A percentile compares a stretch with the other conserved stretches of the same genome.
Conservation (phyloP, 2,329 filamentous ascomycete species). For the Hypoxylon sp. region DNA sequence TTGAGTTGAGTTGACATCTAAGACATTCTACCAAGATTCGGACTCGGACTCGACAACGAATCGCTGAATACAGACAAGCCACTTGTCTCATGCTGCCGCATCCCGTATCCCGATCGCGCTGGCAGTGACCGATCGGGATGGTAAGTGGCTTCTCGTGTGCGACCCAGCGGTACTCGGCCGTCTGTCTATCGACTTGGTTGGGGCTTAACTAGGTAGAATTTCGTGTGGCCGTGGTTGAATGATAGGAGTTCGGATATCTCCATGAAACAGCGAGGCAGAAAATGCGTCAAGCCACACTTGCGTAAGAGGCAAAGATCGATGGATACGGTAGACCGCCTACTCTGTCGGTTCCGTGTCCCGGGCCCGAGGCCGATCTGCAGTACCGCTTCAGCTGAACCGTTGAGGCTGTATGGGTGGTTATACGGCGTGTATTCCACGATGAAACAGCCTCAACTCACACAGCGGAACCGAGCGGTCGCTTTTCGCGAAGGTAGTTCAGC, state of each 20-base stretch:
- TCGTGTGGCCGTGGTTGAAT: neutral
- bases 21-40: neutral
- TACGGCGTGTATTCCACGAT: neutral
- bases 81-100: slow-evolving; percentile 4
- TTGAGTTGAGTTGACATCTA: neutral
- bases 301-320: neutral
- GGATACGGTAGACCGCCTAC: neutral
- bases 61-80: neutral
- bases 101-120: neutral
- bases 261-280: neutral
- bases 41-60: neutral
- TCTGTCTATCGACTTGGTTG: neutral
- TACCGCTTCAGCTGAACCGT: neutral
- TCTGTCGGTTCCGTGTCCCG: neutral
- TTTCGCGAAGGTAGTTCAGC: neutral
- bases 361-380: neutral
- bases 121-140: neutral
- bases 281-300: neutral
- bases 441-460: neutral
- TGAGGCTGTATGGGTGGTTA: neutral
- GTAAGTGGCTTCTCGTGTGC: slow-evolving; percentile 1
- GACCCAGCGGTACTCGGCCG: neutral
- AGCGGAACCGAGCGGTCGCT: neutral
- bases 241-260: neutral
- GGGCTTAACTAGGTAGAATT: neutral